Evolutionary conservation across 352 stramenopile genomes (phyloP).

Genomic region (Phytophthora megakarya): DNA sequence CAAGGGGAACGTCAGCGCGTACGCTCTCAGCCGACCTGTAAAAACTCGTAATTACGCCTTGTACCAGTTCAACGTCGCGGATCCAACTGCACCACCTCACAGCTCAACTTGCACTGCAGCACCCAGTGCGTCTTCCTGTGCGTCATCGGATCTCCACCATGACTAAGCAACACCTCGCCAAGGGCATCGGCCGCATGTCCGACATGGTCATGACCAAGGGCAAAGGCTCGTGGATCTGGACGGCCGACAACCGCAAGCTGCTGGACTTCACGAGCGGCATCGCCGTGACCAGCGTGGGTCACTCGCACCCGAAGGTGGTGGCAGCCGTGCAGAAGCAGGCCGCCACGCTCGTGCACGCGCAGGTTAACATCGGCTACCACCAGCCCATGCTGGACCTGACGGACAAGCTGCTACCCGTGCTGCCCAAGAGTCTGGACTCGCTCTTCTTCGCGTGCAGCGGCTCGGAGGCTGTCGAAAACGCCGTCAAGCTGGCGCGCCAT

Average conservation of each 20-base stretch:
- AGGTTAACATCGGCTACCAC: constrained; percentile 94
- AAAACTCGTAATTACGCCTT: constrained; percentile 37
- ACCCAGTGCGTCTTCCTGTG: constrained; percentile 16
- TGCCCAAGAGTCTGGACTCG: constrained; percentile 85
- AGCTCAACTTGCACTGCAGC: constrained; percentile 31
- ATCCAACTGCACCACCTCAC: constrained; percentile 22
- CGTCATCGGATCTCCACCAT: constrained; percentile 35
- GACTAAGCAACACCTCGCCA: constrained; percentile 73
- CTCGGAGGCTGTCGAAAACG: constrained; percentile 93
- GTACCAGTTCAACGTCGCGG: constrained; percentile 34
- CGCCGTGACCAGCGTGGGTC: constrained; percentile 91
- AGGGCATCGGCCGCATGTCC: constrained; percentile 84
- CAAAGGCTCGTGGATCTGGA: constrained; percentile 89
- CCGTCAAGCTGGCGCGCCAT: constrained; percentile 92
- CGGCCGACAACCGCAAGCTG: constrained; percentile 84
- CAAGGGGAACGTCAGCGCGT: constrained; percentile 27
- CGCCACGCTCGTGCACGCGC: constrained; percentile 86
- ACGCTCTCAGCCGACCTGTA: constrained; percentile 30
- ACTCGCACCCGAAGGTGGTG: constrained; percentile 93
- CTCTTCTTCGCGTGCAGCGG: constrained; percentile 92
- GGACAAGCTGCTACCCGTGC: constrained; percentile 73
- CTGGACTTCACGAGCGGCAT: constrained; percentile 95
- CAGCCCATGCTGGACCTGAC: constrained; percentile 92
- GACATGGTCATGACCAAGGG: constrained; percentile 85
- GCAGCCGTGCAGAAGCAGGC: constrained; percentile 91